Percentiles rank a stretch among this genome's conserved stretches.
These are phyloP conservation scores for Whalleya microplaca DNA, from an alignment of 2,329 filamentous ascomycete species.

Conservation along the genomic window DNA sequence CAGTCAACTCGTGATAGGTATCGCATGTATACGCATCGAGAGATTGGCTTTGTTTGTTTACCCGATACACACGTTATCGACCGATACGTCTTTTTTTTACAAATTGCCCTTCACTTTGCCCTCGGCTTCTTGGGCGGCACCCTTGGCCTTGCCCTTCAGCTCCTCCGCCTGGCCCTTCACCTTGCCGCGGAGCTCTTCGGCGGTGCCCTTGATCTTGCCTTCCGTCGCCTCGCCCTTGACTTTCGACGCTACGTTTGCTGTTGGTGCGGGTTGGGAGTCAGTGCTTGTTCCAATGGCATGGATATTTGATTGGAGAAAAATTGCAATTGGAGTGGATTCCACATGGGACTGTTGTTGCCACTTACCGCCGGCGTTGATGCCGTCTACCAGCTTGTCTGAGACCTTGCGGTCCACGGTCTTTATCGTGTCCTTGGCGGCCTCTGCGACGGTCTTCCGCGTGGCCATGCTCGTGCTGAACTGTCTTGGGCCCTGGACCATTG, in stretches of 20 bases:
- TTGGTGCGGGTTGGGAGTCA: background rate
- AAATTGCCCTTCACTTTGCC: constrained; percentile 41
- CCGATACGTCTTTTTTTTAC: too few relatives aligned
- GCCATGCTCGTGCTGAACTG: constrained; percentile 54
- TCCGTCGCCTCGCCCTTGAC: constrained; percentile 50
- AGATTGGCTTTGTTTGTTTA: too few relatives aligned
- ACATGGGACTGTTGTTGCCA: too few relatives aligned
- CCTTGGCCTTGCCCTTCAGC: constrained; percentile 30
- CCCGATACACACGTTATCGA: too few relatives aligned
- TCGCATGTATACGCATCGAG: background rate
- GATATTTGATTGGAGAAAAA: background rate
- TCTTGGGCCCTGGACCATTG: constrained; percentile 47
- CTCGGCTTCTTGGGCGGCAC: constrained; percentile 36
- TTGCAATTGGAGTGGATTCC: too few relatives aligned
- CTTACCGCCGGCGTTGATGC: constrained; percentile 62
- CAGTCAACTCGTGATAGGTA: background rate
- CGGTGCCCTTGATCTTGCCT: constrained; percentile 41
- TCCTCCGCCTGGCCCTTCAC: constrained; percentile 43
- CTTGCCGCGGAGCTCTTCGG: constrained; percentile 42
- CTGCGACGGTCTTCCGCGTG: constrained; percentile 53
- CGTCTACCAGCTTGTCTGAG: constrained; percentile 63
- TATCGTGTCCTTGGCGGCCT: constrained; percentile 61
- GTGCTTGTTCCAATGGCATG: background rate
- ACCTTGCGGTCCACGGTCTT: constrained; percentile 64
- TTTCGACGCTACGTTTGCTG: constrained; percentile 48